Conservation (phyloP, 75 land plant genomes). For the Pseudotsuga menziesii region DNA sequence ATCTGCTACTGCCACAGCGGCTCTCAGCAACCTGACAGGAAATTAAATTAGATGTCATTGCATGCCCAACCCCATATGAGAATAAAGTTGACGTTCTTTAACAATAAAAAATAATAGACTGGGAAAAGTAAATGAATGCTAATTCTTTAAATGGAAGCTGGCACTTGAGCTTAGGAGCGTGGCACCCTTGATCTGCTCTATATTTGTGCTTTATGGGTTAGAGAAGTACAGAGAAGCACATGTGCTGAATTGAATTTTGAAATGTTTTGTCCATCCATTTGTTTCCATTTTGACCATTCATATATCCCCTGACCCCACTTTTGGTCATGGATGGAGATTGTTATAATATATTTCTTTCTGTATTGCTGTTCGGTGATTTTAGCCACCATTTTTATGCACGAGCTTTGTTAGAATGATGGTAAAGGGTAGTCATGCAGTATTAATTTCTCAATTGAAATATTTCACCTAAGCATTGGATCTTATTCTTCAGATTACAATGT, state of each 20-base stretch:
- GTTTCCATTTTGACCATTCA: neutral
- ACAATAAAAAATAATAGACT: too few relatives aligned
- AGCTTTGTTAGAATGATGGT: neutral
- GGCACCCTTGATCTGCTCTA: neutral
- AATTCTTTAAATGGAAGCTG: neutral
- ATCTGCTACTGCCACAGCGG: too few relatives aligned
- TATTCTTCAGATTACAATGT: conserved; percentile 68
- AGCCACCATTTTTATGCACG: neutral
- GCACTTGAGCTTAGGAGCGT: neutral
- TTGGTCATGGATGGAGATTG: neutral
- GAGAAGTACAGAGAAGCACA: too few relatives aligned
- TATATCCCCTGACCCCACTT: neutral
- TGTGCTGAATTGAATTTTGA: too few relatives aligned
- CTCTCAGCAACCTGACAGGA: too few relatives aligned
- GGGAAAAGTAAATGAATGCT: too few relatives aligned
- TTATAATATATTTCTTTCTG: neutral
- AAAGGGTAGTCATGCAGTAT: neutral
- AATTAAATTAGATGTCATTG: too few relatives aligned
- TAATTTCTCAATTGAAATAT: conserved; percentile 4
- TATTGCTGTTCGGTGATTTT: neutral
- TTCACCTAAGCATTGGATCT: conserved; percentile 2
- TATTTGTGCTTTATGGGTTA: neutral
- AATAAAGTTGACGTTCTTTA: too few relatives aligned
- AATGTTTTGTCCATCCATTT: too few relatives aligned
- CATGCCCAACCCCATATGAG: too few relatives aligned